phyloP scores from a whole-genome alignment of 2,329 filamentous ascomycete species.

The Xenoacremonium recifei region DNA sequence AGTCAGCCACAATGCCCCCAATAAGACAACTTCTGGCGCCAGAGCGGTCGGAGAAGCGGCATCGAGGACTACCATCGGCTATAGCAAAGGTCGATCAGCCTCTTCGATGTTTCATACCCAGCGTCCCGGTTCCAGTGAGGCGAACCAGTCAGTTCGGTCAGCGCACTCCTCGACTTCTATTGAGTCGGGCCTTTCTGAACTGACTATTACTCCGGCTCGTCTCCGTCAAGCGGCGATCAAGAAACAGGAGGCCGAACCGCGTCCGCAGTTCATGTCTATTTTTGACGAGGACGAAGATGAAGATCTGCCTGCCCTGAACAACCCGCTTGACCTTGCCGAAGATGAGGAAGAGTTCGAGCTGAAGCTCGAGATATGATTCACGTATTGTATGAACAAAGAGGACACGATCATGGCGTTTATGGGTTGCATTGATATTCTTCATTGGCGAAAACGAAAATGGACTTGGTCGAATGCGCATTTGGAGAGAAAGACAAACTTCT shows the following conservation, averaged over 20 bases:
- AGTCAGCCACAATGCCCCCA: conserved; percentile 39
- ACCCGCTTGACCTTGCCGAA: conserved; percentile 27
- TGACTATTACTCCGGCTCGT: conserved; percentile 48
- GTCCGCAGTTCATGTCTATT: conserved; percentile 56
- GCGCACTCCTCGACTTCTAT: conserved; percentile 14
- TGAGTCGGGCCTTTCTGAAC: conserved; percentile 23
- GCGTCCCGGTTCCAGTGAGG: conserved; percentile 13
- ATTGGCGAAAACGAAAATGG: too few species aligned
- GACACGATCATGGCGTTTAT: too few species aligned
- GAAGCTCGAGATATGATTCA: conserved; percentile 37
- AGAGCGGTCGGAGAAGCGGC: conserved; percentile 62
- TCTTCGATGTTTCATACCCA: conserved; percentile 42
- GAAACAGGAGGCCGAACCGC: conserved; percentile 27
- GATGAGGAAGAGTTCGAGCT: conserved; percentile 58
- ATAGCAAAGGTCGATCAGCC: conserved; percentile 70
- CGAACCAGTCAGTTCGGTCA: conserved; percentile 11
- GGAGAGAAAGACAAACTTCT: too few species aligned
- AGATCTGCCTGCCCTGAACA: conserved; percentile 27
- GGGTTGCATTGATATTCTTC: too few species aligned
- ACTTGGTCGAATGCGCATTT: too few species aligned
- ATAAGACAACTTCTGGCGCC: conserved; percentile 51
- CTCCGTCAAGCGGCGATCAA: conserved; percentile 23
- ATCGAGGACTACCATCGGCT: conserved; percentile 81
- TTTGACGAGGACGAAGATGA: conserved; percentile 49
- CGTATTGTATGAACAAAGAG: conserved; percentile 12